These are phyloP conservation scores for Globisporangium cylindrosporum DNA, from an alignment of 352 stramenopile genomes.

Conservation along the genomic window DNA sequence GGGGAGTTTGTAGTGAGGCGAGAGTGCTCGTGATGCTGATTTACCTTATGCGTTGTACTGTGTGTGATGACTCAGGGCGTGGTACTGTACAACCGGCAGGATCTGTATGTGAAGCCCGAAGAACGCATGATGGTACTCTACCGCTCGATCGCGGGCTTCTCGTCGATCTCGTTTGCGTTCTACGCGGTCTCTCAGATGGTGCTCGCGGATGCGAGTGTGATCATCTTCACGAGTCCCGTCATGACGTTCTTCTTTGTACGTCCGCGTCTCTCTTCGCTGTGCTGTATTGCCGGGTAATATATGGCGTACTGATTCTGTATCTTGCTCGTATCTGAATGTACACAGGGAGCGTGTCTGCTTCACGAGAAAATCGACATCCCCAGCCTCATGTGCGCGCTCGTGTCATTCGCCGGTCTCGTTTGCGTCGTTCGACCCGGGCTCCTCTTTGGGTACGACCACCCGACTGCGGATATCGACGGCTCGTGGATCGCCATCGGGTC, in stretches of 20 bases:
- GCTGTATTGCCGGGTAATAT: too few species aligned
- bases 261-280: too few species aligned
- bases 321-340: not conserved
- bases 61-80: not conserved
- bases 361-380: slow-evolving; percentile 26
- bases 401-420: slow-evolving; percentile 35
- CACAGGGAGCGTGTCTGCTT: slow-evolving; percentile 28
- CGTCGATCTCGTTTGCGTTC: slow-evolving; percentile 56
- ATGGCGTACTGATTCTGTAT: not conserved
- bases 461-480: slow-evolving; percentile 33
- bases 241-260: slow-evolving; percentile 63
- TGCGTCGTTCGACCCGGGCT: slow-evolving; percentile 40
- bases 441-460: slow-evolving; percentile 42
- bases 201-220: slow-evolving; percentile 58
- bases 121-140: slow-evolving; percentile 59
- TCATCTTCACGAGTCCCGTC: slow-evolving; percentile 69
- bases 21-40: too few species aligned
- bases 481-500: slow-evolving; percentile 51
- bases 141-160: slow-evolving; percentile 36
- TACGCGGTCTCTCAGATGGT: slow-evolving; percentile 76
- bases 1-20: too few species aligned
- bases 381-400: slow-evolving; percentile 27
- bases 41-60: not conserved
- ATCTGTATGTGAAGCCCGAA: slow-evolving; percentile 39
- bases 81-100: slow-evolving; percentile 39